A percentile compares a stretch with the other conserved stretches of the same genome.
phyloP scores from a whole-genome alignment of 306 rosid species.

The Corylus heterophylla region DNA sequence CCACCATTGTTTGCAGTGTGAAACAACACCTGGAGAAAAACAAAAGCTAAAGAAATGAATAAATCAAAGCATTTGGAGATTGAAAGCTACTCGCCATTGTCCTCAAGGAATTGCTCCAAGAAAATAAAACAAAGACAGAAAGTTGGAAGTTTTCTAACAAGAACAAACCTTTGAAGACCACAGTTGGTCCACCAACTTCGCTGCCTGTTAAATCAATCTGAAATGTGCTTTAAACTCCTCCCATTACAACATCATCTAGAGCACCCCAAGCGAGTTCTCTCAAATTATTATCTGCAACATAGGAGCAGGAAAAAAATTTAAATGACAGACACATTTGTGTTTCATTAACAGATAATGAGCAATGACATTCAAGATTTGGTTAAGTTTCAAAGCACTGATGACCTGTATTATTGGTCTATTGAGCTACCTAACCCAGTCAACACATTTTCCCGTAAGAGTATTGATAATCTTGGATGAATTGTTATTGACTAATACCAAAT shows the following conservation, averaged over 20 bases:
- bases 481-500: background rate
- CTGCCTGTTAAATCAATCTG: conserved; percentile 71
- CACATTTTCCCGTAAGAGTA: conserved; percentile 7
- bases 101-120: conserved; percentile 8
- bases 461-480: background rate
- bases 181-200: conserved; percentile 80
- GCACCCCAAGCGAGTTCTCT: conserved; percentile 88
- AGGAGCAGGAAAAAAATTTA: conserved; percentile 8
- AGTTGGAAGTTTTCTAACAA: conserved; percentile 29
- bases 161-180: conserved; percentile 76
- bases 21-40: conserved; percentile 72
- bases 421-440: conserved; percentile 6
- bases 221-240: conserved; percentile 88
- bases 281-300: conserved; percentile 45
- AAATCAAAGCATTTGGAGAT: conserved; percentile 28
- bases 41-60: conserved; percentile 7
- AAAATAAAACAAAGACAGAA: conserved; percentile 12
- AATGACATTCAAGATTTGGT: conserved; percentile 12
- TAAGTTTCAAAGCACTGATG: background rate
- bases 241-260: conserved; percentile 98
- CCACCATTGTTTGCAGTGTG: conserved; percentile 92
- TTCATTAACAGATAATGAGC: background rate
- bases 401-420: background rate
- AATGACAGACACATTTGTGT: conserved; percentile 7
- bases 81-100: conserved; percentile 2